Evolutionary conservation across 768 basidiomycete genomes (phyloP).

Genomic region (Lentinula lateritia): DNA sequence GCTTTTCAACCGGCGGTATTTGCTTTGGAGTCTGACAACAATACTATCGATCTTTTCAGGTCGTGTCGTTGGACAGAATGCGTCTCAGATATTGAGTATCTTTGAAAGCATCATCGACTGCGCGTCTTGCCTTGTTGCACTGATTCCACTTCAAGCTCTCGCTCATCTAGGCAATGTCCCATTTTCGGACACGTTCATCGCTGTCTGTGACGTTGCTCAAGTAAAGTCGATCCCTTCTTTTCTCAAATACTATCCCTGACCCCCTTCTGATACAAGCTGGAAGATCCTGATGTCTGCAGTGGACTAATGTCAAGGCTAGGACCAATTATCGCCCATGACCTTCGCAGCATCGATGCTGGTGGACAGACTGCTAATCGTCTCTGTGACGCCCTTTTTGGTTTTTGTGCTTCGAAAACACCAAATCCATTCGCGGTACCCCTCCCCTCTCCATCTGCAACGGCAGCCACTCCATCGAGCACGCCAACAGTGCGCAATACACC

Average conservation of each 20-base stretch:
- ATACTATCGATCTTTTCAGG: background rate
- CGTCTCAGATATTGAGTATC: constrained; percentile 13
- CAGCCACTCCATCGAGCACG: constrained; percentile 9
- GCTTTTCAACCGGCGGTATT: background rate
- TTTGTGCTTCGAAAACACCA: constrained; percentile 24
- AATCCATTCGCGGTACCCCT: constrained; percentile 21
- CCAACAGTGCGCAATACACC: constrained; percentile 15
- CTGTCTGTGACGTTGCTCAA: constrained; percentile 19
- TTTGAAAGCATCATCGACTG: constrained; percentile 21
- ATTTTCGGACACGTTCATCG: constrained; percentile 20
- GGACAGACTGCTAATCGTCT: constrained; percentile 28
- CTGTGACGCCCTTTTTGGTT: constrained; percentile 31
- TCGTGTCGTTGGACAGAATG: background rate
- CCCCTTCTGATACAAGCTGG: constrained; percentile 15
- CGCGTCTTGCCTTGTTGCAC: constrained; percentile 21
- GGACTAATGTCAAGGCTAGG: constrained; percentile 26
- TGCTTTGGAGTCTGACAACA: background rate
- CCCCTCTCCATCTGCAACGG: constrained; percentile 14
- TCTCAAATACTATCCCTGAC: background rate
- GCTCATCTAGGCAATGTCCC: constrained; percentile 25
- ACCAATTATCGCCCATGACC: constrained; percentile 33
- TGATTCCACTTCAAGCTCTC: constrained; percentile 24
- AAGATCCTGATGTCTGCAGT: constrained; percentile 32
- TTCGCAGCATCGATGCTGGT: constrained; percentile 25
- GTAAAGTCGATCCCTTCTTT: constrained; percentile 7